Evolutionary conservation across 208 protist species (phyloP).

Genomic region (Crithidia mellificae): DNA sequence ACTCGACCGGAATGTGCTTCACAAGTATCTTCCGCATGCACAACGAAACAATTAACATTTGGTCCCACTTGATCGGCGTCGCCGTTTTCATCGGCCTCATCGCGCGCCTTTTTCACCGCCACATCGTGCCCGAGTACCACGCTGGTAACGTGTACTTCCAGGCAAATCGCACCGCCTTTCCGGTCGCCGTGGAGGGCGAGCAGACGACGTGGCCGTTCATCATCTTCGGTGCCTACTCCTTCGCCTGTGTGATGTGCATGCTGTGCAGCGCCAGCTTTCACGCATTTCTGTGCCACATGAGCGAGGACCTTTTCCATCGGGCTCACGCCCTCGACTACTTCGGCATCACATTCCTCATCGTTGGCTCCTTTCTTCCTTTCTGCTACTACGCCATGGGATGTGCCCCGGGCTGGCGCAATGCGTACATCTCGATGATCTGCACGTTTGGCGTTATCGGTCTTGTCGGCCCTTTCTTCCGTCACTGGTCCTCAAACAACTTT

Average conservation of each 20-base stretch:
- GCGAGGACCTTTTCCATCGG: conserved; percentile 49
- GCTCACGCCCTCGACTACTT: conserved; percentile 84
- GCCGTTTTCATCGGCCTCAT: conserved; percentile 61
- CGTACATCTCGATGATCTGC: conserved; percentile 75
- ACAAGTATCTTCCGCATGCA: conserved; percentile 72
- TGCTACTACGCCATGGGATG: conserved; percentile 82
- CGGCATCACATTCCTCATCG: conserved; percentile 82
- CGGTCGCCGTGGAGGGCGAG: conserved; percentile 16
- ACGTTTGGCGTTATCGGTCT: conserved; percentile 72
- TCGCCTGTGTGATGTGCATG: conserved; percentile 77
- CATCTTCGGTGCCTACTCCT: conserved; percentile 75
- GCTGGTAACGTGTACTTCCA: conserved; percentile 28
- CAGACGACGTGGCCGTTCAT: conserved; percentile 39
- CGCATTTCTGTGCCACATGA: conserved; percentile 71
- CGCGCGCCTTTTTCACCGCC: conserved; percentile 36
- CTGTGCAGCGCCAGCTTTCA: conserved; percentile 76
- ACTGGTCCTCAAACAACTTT: conserved; percentile 70
- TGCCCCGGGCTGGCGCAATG: conserved; percentile 59
- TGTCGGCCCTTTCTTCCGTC: conserved; percentile 74
- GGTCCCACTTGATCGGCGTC: conserved; percentile 77
- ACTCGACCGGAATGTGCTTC: conserved; percentile 56
- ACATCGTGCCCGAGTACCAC: conserved; percentile 34
- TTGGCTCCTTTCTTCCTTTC: conserved; percentile 83
- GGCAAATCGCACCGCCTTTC: conserved; percentile 16
- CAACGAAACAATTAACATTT: conserved; percentile 90